A percentile compares a stretch with the other conserved stretches of the same genome.
These are phyloP conservation scores for Agrocybe praecox DNA, from an alignment of 768 basidiomycete species.

Conservation along the genomic window DNA sequence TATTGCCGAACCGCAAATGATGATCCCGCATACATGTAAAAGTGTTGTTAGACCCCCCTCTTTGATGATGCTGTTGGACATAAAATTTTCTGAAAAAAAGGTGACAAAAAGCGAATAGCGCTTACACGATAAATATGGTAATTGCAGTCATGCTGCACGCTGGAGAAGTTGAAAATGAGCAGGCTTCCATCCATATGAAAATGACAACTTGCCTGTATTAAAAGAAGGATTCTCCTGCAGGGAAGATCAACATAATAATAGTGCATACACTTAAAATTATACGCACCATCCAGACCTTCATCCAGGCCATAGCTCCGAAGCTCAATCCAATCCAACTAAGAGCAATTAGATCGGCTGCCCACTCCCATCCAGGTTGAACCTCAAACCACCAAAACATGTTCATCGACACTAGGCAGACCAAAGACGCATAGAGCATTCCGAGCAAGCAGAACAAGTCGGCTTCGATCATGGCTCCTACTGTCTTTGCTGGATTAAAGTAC, in stretches of 20 bases:
- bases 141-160: slow-evolving; percentile 87
- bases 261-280: background rate
- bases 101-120: slow-evolving; percentile 2
- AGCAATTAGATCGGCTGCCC: slow-evolving; percentile 73
- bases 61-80: slow-evolving; percentile 70
- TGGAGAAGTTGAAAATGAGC: slow-evolving; percentile 24
- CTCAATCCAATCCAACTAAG: slow-evolving; percentile 84
- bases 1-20: slow-evolving; percentile 72
- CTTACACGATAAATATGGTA: slow-evolving; percentile 82
- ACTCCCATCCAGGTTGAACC: slow-evolving; percentile 65
- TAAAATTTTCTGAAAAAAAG: background rate
- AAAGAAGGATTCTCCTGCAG: slow-evolving; percentile 76
- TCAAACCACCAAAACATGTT: slow-evolving; percentile 82
- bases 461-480: slow-evolving; percentile 90
- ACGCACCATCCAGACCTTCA: slow-evolving; percentile 83
- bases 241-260: background rate
- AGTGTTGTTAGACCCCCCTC: slow-evolving; percentile 84
- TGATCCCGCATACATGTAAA: slow-evolving; percentile 74
- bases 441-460: slow-evolving; percentile 81
- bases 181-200: background rate
- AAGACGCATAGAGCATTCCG: slow-evolving; percentile 68
- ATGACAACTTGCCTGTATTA: slow-evolving; percentile 65
- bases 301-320: slow-evolving; percentile 84
- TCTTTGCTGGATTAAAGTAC: slow-evolving; percentile 95
- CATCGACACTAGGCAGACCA: slow-evolving; percentile 78